A percentile compares a stretch with the other conserved stretches of the same genome.
phyloP scores from a whole-genome alignment of 768 basidiomycete genomes.

The Astraeus odoratus region DNA sequence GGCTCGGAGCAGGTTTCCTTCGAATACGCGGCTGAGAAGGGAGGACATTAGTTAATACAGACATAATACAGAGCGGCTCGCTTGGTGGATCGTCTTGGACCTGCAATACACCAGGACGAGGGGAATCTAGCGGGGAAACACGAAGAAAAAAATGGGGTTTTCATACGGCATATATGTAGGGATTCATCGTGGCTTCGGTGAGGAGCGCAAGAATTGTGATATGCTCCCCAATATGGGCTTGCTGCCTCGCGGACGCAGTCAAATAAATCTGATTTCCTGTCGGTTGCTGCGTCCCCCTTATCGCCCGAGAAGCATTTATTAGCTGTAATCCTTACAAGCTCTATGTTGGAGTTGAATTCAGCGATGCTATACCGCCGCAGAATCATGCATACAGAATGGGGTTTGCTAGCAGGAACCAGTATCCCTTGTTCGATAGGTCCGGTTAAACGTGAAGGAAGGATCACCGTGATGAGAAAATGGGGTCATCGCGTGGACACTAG shows the following conservation, averaged over 20 bases:
- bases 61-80: constrained; percentile 24
- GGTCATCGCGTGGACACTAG: background rate
- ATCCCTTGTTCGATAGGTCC: no score
- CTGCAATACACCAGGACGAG: constrained; percentile 7
- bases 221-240: constrained; percentile 5
- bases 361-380: no score
- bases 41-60: constrained; percentile 21
- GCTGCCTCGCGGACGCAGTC: constrained; percentile 10
- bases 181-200: constrained; percentile 30
- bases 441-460: no score
- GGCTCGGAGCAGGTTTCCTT: constrained; percentile 53
- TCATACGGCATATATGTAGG: constrained; percentile 23
- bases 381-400: background rate
- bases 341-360: background rate
- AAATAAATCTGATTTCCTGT: constrained; percentile 26
- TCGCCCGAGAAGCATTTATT: constrained; percentile 11
- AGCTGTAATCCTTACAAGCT: background rate
- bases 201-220: constrained; percentile 19
- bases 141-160: constrained; percentile 6
- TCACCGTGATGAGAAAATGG: background rate
- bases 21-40: constrained; percentile 23
- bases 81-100: constrained; percentile 9
- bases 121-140: constrained; percentile 15
- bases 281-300: constrained; percentile 22
- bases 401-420: background rate